Evolutionary conservation across 176 grass and related monocot genomes (phyloP).

Genomic region (Cocos nucifera): DNA sequence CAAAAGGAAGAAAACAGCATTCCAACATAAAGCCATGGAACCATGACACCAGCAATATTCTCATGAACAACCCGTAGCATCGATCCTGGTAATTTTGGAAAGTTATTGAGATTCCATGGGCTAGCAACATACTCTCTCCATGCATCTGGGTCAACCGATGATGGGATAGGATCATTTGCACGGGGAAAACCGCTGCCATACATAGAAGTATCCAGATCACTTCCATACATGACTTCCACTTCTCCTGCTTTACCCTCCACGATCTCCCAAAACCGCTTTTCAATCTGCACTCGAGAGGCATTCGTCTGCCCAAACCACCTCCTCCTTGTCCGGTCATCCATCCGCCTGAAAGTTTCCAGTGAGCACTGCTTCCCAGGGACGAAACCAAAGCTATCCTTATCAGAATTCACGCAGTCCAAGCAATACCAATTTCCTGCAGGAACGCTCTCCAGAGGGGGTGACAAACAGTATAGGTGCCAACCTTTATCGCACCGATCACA

Average conservation of each 20-base stretch:
- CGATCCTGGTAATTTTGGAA: slow-evolving; percentile 75
- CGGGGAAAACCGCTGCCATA: slow-evolving; percentile 90
- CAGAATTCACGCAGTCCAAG: slow-evolving; percentile 69
- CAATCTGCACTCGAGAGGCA: slow-evolving; percentile 50
- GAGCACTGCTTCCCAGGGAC: slow-evolving; percentile 45
- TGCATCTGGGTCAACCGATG: slow-evolving; percentile 28
- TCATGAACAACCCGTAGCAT: slow-evolving; percentile 76
- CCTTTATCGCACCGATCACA: slow-evolving; percentile 91
- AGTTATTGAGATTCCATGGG: slow-evolving; percentile 95
- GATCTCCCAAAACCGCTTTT: slow-evolving; percentile 94
- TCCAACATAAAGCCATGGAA: slow-evolving; percentile 94
- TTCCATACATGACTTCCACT: slow-evolving; percentile 91
- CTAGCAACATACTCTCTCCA: slow-evolving; percentile 57
- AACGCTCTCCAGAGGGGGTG: slow-evolving; percentile 53
- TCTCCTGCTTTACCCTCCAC: slow-evolving; percentile 80
- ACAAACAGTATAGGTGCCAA: slow-evolving; percentile 75
- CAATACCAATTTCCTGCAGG: slow-evolving; percentile 88
- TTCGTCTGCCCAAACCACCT: slow-evolving; percentile 73
- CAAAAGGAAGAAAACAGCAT: slow-evolving; percentile 97
- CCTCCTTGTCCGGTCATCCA: slow-evolving; percentile 61
- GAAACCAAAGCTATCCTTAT: slow-evolving; percentile 74
- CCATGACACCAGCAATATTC: slow-evolving; percentile 90
- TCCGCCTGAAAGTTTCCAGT: slow-evolving; percentile 46
- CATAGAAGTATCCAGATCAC: slow-evolving; percentile 83
- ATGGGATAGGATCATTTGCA: slow-evolving; percentile 33